Conservation (phyloP, 2,329 filamentous ascomycete species). For the Huntiella savannae region DNA sequence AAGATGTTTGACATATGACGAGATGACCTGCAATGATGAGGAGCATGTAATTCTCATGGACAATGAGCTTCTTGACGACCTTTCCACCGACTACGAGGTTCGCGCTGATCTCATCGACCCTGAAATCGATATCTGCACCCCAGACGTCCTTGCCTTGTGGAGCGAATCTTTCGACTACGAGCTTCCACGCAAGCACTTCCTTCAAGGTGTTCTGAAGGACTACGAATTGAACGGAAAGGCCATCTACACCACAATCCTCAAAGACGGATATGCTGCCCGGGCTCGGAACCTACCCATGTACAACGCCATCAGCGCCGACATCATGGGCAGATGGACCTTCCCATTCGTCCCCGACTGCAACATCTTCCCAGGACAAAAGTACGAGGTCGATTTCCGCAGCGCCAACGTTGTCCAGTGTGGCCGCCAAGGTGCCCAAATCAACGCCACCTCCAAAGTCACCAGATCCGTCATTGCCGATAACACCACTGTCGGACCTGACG, state of each 20-base stretch:
- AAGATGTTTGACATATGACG: constrained; percentile 83
- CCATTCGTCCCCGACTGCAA: constrained; percentile 84
- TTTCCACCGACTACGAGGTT: constrained; percentile 57
- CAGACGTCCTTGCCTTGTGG: constrained; percentile 86
- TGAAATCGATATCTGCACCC: constrained; percentile 92
- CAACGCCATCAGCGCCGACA: constrained; percentile 69
- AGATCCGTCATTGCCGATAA: constrained; percentile 59
- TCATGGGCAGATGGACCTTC: constrained; percentile 74
- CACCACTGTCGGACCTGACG: constrained; percentile 56
- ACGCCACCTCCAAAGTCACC: constrained; percentile 49
- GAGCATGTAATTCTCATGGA: constrained; percentile 55
- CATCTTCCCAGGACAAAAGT: constrained; percentile 57
- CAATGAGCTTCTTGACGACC: constrained; percentile 53
- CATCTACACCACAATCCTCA: constrained; percentile 77
- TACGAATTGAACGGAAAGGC: constrained; percentile 94
- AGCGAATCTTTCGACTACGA: constrained; percentile 97
- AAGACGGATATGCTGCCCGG: constrained; percentile 68
- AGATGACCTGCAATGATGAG: constrained; percentile 52
- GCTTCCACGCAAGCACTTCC: constrained; percentile 66
- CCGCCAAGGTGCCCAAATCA: constrained; percentile 42
- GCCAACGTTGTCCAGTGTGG: constrained; percentile 39
- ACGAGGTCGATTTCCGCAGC: constrained; percentile 39
- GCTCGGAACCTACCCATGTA: constrained; percentile 78
- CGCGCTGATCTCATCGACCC: constrained; percentile 81
- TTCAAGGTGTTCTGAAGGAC: constrained; percentile 87